A percentile compares a stretch with the other conserved stretches of the same genome.
Conservation (phyloP, 1,284 basidiomycete genomes). For the Ustilago sp. region DNA sequence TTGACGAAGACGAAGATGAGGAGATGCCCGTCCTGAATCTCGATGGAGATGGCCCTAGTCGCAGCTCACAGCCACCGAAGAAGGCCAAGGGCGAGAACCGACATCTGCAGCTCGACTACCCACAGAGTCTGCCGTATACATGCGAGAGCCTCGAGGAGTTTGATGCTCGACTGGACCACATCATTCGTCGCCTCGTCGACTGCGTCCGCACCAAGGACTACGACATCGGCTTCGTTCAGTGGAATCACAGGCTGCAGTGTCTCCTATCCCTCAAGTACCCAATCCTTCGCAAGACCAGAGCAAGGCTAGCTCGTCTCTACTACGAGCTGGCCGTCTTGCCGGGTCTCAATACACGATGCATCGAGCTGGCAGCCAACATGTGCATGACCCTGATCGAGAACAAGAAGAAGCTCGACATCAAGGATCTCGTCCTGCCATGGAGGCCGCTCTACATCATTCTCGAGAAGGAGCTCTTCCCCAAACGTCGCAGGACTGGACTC, state of each 20-base stretch:
- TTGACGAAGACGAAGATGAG: constrained; percentile 52
- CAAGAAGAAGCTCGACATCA: constrained; percentile 80
- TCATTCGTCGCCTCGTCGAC: constrained; percentile 80
- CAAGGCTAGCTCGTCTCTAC: constrained; percentile 82
- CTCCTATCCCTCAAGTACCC: constrained; percentile 69
- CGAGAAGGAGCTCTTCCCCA: constrained; percentile 84
- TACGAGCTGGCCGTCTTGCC: constrained; percentile 83
- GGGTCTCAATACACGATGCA: constrained; percentile 79
- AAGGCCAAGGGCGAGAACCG: constrained; percentile 45
- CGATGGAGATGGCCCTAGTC: constrained; percentile 23
- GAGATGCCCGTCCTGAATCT: constrained; percentile 44
- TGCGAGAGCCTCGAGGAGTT: constrained; percentile 84
- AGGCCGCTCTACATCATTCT: constrained; percentile 84
- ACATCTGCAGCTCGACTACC: constrained; percentile 62
- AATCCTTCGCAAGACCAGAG: constrained; percentile 74
- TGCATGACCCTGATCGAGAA: constrained; percentile 81
- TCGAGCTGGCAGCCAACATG: constrained; percentile 80
- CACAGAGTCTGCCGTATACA: constrained; percentile 77
- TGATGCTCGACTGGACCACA: constrained; percentile 82
- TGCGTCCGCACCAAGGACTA: constrained; percentile 81
- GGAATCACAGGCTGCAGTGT: constrained; percentile 69
- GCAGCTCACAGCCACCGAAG: constrained; percentile 24
- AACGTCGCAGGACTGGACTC: constrained; percentile 72
- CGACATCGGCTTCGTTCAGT: constrained; percentile 73
- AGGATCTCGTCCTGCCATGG: constrained; percentile 90